Evolutionary conservation across 129 eudicot species (phyloP).

Genomic region (Flaveria robusta): DNA sequence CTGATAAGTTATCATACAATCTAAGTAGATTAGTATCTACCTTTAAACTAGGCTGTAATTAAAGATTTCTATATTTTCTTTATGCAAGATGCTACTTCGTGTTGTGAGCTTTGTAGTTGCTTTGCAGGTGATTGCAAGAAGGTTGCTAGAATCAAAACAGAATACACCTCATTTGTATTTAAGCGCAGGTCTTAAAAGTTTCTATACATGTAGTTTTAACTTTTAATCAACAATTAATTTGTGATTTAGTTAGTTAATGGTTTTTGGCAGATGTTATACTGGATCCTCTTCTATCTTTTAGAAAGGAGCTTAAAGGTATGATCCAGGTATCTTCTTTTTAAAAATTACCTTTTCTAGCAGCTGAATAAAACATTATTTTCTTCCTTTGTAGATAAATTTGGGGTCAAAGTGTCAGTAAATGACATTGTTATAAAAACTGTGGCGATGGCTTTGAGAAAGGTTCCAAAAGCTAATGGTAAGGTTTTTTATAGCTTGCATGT

Average conservation of each 20-base stretch:
- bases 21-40: neutral
- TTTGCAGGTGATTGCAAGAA: slow-evolving; percentile 83
- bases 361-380: slow-evolving; percentile 17
- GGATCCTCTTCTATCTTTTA: slow-evolving; percentile 89
- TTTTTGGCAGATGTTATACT: slow-evolving; percentile 74
- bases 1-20: slow-evolving; percentile 2
- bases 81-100: neutral
- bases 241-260: slow-evolving; percentile 24
- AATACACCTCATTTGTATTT: slow-evolving; percentile 87
- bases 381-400: slow-evolving; percentile 63
- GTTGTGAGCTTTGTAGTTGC: slow-evolving; percentile 24
- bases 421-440: slow-evolving; percentile 94
- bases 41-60: slow-evolving; percentile 11
- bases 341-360: slow-evolving; percentile 3
- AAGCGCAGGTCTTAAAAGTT: slow-evolving; percentile 62
- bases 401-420: slow-evolving; percentile 92
- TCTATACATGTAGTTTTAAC: slow-evolving; percentile 5
- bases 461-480: slow-evolving; percentile 94
- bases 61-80: slow-evolving; percentile 1
- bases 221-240: neutral
- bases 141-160: slow-evolving; percentile 95
- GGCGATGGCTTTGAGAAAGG: slow-evolving; percentile 81
- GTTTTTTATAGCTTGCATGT: slow-evolving; percentile 10
- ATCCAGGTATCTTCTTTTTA: slow-evolving; percentile 7
- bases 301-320: slow-evolving; percentile 93